phyloP scores from a whole-genome alignment of 169 alveolate species.

The Eimeria mitis region DNA sequence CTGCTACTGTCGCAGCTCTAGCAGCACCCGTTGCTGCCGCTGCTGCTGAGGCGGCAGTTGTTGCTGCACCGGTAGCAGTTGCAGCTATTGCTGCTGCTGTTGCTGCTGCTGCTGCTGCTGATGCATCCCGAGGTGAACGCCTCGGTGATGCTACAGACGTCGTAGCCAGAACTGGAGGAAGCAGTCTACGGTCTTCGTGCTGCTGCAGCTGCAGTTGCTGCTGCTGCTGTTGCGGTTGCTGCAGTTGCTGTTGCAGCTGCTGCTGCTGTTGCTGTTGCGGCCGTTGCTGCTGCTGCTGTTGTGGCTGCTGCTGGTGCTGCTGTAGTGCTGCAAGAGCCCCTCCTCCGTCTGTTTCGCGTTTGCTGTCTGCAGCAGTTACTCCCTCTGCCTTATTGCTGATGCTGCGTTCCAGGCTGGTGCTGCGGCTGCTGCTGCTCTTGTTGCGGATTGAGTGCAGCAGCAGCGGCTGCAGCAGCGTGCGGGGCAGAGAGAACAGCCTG shows the following conservation, averaged over 20 bases:
- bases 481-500: background rate
- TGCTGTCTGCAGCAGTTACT: background rate
- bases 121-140: background rate
- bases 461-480: slow-evolving; percentile 13
- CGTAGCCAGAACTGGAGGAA: background rate
- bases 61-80: background rate
- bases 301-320: background rate
- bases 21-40: slow-evolving; percentile 5
- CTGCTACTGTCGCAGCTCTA: slow-evolving; percentile 2
- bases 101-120: slow-evolving; percentile 22
- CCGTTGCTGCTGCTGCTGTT: background rate
- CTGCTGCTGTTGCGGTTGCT: background rate
- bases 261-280: background rate
- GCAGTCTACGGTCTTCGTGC: background rate
- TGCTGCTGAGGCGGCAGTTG: slow-evolving; percentile 15
- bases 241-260: too few relatives aligned
- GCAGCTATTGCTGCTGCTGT: slow-evolving; percentile 21
- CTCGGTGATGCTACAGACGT: background rate
- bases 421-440: background rate
- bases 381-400: background rate
- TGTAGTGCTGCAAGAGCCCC: background rate
- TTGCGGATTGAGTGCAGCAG: background rate
- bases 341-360: background rate
- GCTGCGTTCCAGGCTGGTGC: background rate
- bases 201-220: background rate